These are phyloP conservation scores for Pestalotiopsis sp. DNA, from an alignment of 2,329 filamentous ascomycete species.

Conservation along the genomic window DNA sequence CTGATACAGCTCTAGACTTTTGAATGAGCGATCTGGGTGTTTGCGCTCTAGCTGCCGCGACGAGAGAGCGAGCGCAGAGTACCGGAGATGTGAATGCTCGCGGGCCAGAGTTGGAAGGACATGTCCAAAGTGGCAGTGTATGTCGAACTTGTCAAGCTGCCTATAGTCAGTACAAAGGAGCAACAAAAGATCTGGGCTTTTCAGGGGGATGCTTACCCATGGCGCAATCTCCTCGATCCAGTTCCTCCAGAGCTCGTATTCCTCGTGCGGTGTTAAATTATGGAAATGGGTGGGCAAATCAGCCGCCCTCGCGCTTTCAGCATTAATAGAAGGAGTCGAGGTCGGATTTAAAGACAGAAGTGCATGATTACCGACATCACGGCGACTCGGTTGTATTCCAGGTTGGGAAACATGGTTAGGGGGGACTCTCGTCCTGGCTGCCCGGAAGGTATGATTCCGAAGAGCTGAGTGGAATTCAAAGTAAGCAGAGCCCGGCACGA, in stretches of 20 bases:
- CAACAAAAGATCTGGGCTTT: neutral
- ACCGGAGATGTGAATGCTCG: conserved; percentile 45
- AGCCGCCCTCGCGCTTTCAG: neutral
- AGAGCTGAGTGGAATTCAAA: conserved; percentile 48
- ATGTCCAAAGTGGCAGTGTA: conserved; percentile 48
- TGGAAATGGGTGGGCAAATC: neutral
- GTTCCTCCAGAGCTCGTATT: conserved; percentile 41
- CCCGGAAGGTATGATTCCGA: conserved; percentile 46
- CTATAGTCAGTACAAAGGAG: neutral
- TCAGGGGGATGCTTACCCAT: conserved; percentile 28
- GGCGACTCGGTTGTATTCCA: neutral
- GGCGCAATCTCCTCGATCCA: conserved; percentile 45
- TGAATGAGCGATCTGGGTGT: conserved; percentile 11
- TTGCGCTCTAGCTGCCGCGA: conserved; percentile 54
- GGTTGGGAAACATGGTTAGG: conserved; percentile 25
- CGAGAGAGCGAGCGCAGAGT: conserved; percentile 53
- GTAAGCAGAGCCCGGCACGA: conserved; percentile 49
- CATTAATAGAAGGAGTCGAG: neutral
- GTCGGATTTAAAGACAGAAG: neutral
- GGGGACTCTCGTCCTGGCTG: conserved; percentile 41
- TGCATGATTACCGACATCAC: neutral
- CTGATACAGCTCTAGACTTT: conserved; percentile 51
- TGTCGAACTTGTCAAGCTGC: conserved; percentile 54
- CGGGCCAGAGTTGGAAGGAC: conserved; percentile 50
- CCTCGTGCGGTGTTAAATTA: conserved; percentile 29